Evolutionary conservation across 108 stramenopile genomes (phyloP).

Genomic region (Bacterosira constricta): DNA sequence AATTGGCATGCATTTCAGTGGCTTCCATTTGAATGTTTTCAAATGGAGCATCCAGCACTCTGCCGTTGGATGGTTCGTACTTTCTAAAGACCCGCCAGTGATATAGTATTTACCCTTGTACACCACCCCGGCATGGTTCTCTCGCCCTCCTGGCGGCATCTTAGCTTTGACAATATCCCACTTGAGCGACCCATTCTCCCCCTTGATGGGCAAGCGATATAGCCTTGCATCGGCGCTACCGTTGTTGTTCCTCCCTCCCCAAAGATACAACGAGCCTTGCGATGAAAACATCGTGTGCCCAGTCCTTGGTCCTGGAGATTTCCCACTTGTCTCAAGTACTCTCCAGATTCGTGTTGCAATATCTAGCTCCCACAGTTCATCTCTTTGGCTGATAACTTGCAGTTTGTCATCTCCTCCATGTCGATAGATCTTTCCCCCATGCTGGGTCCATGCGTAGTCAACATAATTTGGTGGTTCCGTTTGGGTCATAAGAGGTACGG

Average conservation of each 20-base stretch:
- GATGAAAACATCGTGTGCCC: conserved; percentile 19
- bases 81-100: not conserved
- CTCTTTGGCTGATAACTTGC: not conserved
- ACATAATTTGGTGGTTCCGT: not conserved
- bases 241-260: conserved; percentile 2
- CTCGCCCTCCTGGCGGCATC: not conserved
- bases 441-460: conserved; percentile 4
- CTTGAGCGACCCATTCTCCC: not conserved
- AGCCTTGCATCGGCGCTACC: not conserved
- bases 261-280: conserved; percentile 9
- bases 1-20: conserved; percentile 3
- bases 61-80: not conserved
- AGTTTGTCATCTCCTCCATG: conserved; percentile 21
- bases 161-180: conserved; percentile 10
- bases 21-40: conserved; percentile 5
- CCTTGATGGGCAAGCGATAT: not conserved
- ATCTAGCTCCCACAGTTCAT: conserved; percentile 42
- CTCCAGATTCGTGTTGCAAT: conserved; percentile 37
- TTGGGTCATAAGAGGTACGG: conserved; percentile 6
- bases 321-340: not conserved
- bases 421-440: conserved; percentile 14
- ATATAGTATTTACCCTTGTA: conserved; percentile 32
- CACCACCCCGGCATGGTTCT: conserved; percentile 10
- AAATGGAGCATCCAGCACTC: conserved; percentile 10
- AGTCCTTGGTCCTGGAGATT: conserved; percentile 16